A percentile compares a stretch with the other conserved stretches of the same genome.
Evolutionary conservation across 2,329 filamentous ascomycete genomes (phyloP).

Genomic region (Cercospora sojina): DNA sequence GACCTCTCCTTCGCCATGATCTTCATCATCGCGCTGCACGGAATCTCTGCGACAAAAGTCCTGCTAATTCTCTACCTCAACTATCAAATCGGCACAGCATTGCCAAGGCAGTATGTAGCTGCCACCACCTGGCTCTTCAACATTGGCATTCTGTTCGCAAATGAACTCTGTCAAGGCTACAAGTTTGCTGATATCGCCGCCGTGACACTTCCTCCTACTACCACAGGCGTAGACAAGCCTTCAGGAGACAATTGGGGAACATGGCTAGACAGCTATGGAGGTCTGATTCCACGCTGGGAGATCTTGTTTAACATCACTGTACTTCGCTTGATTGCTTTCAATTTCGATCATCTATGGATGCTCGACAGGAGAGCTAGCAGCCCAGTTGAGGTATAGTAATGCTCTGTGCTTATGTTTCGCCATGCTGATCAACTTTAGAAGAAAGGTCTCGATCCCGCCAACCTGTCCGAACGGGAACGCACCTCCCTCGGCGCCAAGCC

Average conservation of each 20-base stretch:
- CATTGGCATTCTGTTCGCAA: slow-evolving; percentile 79
- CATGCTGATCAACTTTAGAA: slow-evolving; percentile 77
- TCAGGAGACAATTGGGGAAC: slow-evolving; percentile 56
- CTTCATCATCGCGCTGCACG: slow-evolving; percentile 78
- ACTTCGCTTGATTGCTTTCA: slow-evolving; percentile 90
- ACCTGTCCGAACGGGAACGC: slow-evolving; percentile 85
- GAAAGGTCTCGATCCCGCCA: slow-evolving; percentile 87
- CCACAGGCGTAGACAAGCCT: slow-evolving; percentile 41
- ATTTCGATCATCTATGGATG: slow-evolving; percentile 95
- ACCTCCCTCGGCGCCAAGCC: slow-evolving; percentile 71
- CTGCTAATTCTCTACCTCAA: slow-evolving; percentile 77
- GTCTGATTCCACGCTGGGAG: slow-evolving; percentile 88
- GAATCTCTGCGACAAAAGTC: slow-evolving; percentile 81
- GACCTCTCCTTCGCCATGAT: slow-evolving; percentile 78
- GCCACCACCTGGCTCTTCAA: slow-evolving; percentile 87
- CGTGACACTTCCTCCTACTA: slow-evolving; percentile 48
- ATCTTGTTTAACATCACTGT: slow-evolving; percentile 97
- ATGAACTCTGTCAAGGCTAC: slow-evolving; percentile 81
- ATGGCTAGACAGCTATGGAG: slow-evolving; percentile 75
- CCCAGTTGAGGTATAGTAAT: slow-evolving; percentile 71
- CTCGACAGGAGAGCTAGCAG: slow-evolving; percentile 63
- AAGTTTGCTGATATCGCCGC: slow-evolving; percentile 63
- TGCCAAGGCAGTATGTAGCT: slow-evolving; percentile 72
- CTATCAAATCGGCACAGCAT: slow-evolving; percentile 69
- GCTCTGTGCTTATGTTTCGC: too few relatives aligned